Conservation (phyloP, 192 early-diverging fungal species). For the Coemansia sp. region DNA sequence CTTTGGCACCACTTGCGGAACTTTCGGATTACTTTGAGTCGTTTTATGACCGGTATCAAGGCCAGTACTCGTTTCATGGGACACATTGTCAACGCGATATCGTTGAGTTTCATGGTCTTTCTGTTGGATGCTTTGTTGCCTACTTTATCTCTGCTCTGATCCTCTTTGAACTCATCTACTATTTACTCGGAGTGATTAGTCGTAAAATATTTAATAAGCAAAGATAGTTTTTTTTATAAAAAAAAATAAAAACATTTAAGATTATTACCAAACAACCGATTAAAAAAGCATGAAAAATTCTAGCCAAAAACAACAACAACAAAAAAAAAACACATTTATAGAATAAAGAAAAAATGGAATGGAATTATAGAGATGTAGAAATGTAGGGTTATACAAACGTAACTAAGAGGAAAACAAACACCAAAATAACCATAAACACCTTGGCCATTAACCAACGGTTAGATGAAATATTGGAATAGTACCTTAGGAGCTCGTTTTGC, state of each 20-base stretch:
- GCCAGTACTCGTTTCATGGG: conserved; percentile 70
- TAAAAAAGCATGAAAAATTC: too few relatives aligned
- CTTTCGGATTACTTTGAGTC: conserved; percentile 55
- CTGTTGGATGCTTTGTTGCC: conserved; percentile 19
- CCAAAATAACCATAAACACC: conserved; percentile 84
- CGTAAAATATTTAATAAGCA: too few relatives aligned
- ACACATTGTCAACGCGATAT: conserved; percentile 60
- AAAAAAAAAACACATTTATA: background rate
- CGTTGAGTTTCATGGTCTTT: conserved; percentile 39
- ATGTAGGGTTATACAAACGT: conserved; percentile 54
- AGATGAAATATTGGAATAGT: conserved; percentile 85
- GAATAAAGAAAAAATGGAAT: background rate
- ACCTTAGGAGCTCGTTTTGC: conserved; percentile 85
- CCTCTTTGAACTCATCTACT: conserved; percentile 13
- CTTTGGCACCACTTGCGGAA: conserved; percentile 45
- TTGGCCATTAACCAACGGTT: conserved; percentile 97
- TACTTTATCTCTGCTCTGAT: conserved; percentile 14
- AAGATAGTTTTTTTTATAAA: too few relatives aligned
- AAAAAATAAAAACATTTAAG: too few relatives aligned
- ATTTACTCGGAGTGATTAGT: background rate
- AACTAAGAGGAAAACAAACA: conserved; percentile 79
- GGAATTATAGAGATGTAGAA: background rate
- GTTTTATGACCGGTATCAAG: conserved; percentile 57
- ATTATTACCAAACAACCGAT: too few relatives aligned
- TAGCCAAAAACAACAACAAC: background rate